phyloP scores from a whole-genome alignment of 768 basidiomycete genomes.

The Mycena galericulata region DNA sequence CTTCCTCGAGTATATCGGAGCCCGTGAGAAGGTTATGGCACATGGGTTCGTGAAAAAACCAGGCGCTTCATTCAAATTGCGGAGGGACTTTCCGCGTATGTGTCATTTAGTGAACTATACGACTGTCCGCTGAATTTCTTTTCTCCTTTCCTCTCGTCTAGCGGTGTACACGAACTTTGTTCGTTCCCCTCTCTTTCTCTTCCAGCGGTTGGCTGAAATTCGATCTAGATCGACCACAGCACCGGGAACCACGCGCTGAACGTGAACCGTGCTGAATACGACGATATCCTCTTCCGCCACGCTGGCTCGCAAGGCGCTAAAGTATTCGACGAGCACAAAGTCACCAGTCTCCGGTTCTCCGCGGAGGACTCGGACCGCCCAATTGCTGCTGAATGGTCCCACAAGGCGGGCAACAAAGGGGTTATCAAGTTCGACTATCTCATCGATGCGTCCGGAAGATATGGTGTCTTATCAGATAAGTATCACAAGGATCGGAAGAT shows the following conservation, averaged over 20 bases:
- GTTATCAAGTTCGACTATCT: constrained; percentile 9
- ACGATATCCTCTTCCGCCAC: constrained; percentile 10
- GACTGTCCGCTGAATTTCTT: neutral
- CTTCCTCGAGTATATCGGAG: constrained; percentile 44
- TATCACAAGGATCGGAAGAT: constrained; percentile 60
- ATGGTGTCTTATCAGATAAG: constrained; percentile 59
- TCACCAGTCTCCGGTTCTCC: neutral
- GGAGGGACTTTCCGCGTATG: neutral
- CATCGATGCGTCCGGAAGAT: constrained; percentile 34
- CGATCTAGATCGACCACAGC: constrained; percentile 39
- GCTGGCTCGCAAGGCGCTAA: neutral
- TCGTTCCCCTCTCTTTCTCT: constrained; percentile 30
- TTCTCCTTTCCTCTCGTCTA: neutral
- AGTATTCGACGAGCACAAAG: neutral
- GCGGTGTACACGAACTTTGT: constrained; percentile 39
- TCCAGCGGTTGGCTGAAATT: neutral
- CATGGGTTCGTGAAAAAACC: constrained; percentile 42
- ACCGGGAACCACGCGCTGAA: constrained; percentile 40
- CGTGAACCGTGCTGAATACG: constrained; percentile 27
- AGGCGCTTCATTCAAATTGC: constrained; percentile 6
- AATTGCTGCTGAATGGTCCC: constrained; percentile 4
- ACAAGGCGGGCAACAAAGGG: neutral
- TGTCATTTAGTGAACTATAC: neutral
- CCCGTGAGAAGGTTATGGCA: constrained; percentile 34
- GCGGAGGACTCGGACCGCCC: neutral